Evolutionary conservation across 805 yeast species (phyloP).

Genomic region (Wickerhamiella domercqiae): DNA sequence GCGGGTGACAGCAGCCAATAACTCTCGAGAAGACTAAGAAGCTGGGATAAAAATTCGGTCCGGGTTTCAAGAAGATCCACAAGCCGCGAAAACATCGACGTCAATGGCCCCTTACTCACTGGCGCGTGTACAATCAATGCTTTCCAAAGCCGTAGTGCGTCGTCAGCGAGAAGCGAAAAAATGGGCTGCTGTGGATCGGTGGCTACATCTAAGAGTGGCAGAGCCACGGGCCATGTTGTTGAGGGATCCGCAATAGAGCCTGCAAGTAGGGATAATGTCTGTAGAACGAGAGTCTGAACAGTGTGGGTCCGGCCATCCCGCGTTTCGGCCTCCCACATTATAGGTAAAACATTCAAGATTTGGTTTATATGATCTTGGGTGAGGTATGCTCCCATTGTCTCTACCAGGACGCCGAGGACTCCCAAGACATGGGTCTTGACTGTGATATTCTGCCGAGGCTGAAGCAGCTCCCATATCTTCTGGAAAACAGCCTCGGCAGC

Average conservation of each 20-base stretch:
- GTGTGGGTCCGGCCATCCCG: conserved; percentile 21
- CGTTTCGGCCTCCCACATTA: conserved; percentile 52
- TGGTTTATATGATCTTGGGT: conserved; percentile 13
- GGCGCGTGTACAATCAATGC: conserved; percentile 42
- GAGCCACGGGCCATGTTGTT: conserved; percentile 10
- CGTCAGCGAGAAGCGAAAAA: conserved; percentile 53
- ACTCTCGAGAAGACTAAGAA: conserved; percentile 23
- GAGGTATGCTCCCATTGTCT: conserved; percentile 20
- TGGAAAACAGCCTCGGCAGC: conserved; percentile 39
- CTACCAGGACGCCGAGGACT: conserved; percentile 42
- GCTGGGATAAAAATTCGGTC: conserved; percentile 30
- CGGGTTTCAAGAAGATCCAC: conserved; percentile 47
- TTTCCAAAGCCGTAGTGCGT: conserved; percentile 73
- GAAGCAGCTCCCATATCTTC: conserved; percentile 35
- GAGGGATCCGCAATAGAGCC: conserved; percentile 15
- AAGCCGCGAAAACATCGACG: conserved; percentile 32
- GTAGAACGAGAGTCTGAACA: conserved; percentile 25
- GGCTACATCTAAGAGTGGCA: conserved; percentile 12
- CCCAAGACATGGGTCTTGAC: conserved; percentile 61
- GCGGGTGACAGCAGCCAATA: conserved; percentile 18
- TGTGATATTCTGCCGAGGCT: conserved; percentile 43
- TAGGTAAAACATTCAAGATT: conserved; percentile 40
- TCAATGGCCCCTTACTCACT: conserved; percentile 25
- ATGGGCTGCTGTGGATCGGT: conserved; percentile 48
- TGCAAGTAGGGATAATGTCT: conserved; percentile 22